A percentile compares a stretch with the other conserved stretches of the same genome.
Conservation (phyloP, 257 asterid species). For the Jacaranda copaia region DNA sequence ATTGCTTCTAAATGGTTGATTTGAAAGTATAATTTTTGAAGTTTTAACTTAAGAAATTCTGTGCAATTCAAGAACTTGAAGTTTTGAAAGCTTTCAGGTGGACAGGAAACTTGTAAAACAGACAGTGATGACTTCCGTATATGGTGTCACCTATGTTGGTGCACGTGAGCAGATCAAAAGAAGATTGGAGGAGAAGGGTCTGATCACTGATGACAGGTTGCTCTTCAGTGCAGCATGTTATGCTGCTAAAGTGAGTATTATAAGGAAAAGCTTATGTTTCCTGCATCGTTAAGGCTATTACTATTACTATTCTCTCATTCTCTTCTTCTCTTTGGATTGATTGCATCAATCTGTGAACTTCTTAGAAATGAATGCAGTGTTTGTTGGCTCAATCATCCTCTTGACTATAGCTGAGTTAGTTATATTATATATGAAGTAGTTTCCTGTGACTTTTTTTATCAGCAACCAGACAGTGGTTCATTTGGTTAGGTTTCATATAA, state of each 20-base stretch:
- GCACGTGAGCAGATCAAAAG: slow-evolving; percentile 96
- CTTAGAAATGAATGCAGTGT: background rate
- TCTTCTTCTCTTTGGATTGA: background rate
- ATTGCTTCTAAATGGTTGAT: background rate
- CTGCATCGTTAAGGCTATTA: background rate
- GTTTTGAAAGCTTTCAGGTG: slow-evolving; percentile 62
- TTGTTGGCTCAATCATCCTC: too few species aligned
- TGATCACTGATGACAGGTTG: slow-evolving; percentile 76
- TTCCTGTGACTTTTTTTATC: background rate
- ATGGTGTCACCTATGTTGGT: slow-evolving; percentile 96
- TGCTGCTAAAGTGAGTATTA: slow-evolving; percentile 82
- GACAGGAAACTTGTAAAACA: slow-evolving; percentile 94
- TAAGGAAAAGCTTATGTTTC: slow-evolving; percentile 6
- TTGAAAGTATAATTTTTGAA: slow-evolving; percentile 10
- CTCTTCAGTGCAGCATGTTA: slow-evolving; percentile 85
- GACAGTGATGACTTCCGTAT: slow-evolving; percentile 98
- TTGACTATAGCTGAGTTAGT: too few species aligned
- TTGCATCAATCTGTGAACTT: background rate
- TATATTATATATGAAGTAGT: too few species aligned
- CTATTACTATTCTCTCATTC: background rate
- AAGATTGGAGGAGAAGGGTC: slow-evolving; percentile 90
- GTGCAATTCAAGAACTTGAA: slow-evolving; percentile 40
- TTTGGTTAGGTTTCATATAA: background rate
- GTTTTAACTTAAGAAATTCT: slow-evolving; percentile 5
- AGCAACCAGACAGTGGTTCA: background rate